Evolutionary conservation across 495 filamentous ascomycete genomes (phyloP).

Genomic region (Alectoria sarmentosa): DNA sequence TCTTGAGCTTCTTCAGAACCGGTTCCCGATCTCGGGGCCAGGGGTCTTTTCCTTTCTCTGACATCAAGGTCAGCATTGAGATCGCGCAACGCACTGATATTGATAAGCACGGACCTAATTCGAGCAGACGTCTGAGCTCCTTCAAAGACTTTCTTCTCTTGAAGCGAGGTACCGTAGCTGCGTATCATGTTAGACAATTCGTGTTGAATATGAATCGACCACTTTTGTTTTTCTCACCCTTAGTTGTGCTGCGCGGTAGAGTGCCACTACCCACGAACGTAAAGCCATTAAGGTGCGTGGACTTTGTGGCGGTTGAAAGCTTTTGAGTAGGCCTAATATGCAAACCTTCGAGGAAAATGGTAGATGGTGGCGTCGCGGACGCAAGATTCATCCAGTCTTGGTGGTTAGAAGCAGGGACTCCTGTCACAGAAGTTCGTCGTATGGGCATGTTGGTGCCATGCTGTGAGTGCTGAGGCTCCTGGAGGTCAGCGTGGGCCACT

Average conservation of each 20-base stretch:
- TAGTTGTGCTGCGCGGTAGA: constrained; percentile 25
- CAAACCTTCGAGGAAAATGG: constrained; percentile 30
- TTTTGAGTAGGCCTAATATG: constrained; percentile 33
- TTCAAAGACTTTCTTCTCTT: constrained; percentile 38
- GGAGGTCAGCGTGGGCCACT: not conserved
- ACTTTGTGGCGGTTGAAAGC: constrained; percentile 35
- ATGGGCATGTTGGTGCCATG: constrained; percentile 15
- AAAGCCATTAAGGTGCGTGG: constrained; percentile 35
- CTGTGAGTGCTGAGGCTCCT: constrained; percentile 9
- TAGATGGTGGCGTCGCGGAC: constrained; percentile 29
- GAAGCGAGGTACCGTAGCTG: constrained; percentile 34
- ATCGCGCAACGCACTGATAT: not conserved
- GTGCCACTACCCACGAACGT: constrained; percentile 33
- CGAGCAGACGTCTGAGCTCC: constrained; percentile 33
- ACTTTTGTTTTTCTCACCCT: constrained; percentile 19
- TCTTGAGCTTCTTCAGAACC: constrained; percentile 27
- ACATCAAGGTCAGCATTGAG: constrained; percentile 6
- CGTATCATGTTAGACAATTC: constrained; percentile 5
- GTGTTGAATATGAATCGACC: not conserved
- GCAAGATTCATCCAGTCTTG: constrained; percentile 24
- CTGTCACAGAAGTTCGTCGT: constrained; percentile 12
- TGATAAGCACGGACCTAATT: constrained; percentile 15
- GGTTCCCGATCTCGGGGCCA: constrained; percentile 25
- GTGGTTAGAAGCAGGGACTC: constrained; percentile 8
- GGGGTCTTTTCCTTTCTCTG: constrained; percentile 28